These are phyloP conservation scores for Stachybotrys echinatus DNA, from an alignment of 2,329 filamentous ascomycete genomes.

Conservation along the genomic window DNA sequence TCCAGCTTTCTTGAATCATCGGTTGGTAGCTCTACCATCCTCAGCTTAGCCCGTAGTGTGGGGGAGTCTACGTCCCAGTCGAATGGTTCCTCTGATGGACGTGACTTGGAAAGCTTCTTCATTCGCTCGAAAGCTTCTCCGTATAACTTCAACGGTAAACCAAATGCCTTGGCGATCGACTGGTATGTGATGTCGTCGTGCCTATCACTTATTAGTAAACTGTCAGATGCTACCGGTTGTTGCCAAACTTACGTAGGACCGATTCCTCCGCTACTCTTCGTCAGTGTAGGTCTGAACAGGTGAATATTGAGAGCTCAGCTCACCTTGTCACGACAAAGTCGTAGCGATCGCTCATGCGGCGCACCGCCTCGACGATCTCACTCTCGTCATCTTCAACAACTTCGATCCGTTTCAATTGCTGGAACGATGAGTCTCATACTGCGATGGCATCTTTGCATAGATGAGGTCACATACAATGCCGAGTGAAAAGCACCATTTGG, in stretches of 20 bases:
- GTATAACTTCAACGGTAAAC: slow-evolving; percentile 71
- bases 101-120: slow-evolving; percentile 72
- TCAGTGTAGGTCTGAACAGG: background rate
- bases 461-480: slow-evolving; percentile 45
- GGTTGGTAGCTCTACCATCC: slow-evolving; percentile 85
- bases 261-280: slow-evolving; percentile 71
- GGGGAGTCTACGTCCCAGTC: slow-evolving; percentile 81
- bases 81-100: slow-evolving; percentile 68
- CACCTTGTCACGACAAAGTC: slow-evolving; percentile 89
- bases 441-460: slow-evolving; percentile 39
- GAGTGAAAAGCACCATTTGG: slow-evolving; percentile 5
- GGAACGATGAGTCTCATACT: background rate
- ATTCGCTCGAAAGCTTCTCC: slow-evolving; percentile 73
- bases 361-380: slow-evolving; percentile 84
- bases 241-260: slow-evolving; percentile 70
- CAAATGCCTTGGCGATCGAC: slow-evolving; percentile 87
- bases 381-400: slow-evolving; percentile 89
- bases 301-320: background rate
- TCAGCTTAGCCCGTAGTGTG: slow-evolving; percentile 71
- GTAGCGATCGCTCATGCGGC: slow-evolving; percentile 81
- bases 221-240: background rate
- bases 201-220: slow-evolving; percentile 37
- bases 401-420: slow-evolving; percentile 78
- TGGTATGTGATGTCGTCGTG: slow-evolving; percentile 98
- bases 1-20: slow-evolving; percentile 60